Conservation (phyloP, 257 asterid genomes). For the Solanum paucissectum region DNA sequence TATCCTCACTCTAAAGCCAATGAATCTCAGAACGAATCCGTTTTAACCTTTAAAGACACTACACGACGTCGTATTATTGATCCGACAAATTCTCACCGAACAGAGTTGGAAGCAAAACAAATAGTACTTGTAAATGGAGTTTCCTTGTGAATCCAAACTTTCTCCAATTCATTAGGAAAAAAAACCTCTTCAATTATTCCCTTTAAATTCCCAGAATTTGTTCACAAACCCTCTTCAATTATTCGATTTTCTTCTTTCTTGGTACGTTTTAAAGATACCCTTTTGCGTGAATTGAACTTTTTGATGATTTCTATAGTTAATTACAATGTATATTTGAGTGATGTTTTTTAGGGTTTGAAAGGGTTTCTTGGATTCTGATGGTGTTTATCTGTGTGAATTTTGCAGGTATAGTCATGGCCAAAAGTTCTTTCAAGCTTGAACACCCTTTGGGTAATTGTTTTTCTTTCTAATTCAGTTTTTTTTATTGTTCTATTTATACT, state of each 20-base stretch:
- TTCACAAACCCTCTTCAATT: neutral
- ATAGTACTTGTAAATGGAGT: neutral
- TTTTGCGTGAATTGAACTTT: neutral
- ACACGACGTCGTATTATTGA: neutral
- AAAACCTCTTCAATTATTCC: neutral
- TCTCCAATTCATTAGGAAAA: neutral
- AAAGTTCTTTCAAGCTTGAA: conserved; percentile 40
- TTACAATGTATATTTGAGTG: neutral
- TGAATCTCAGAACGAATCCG: neutral
- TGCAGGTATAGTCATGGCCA: conserved; percentile 42
- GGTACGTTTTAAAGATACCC: conserved; percentile 5
- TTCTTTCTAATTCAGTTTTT: neutral
- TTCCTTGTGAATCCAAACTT: conserved; percentile 1
- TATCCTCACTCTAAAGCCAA: neutral
- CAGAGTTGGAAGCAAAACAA: neutral
- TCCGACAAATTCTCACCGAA: neutral
- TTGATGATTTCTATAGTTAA: neutral
- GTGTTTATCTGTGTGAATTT: conserved; percentile 25
- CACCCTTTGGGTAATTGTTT: conserved; percentile 34
- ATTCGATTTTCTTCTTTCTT: neutral
- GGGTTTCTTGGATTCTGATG: conserved; percentile 18
- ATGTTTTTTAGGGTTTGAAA: neutral
- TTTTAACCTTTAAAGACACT: neutral
- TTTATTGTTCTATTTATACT: neutral
- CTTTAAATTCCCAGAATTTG: neutral